Base-by-base conservation (phyloP, 2,329 filamentous ascomycete genomes). In the Penicillium olsonii region DNA sequence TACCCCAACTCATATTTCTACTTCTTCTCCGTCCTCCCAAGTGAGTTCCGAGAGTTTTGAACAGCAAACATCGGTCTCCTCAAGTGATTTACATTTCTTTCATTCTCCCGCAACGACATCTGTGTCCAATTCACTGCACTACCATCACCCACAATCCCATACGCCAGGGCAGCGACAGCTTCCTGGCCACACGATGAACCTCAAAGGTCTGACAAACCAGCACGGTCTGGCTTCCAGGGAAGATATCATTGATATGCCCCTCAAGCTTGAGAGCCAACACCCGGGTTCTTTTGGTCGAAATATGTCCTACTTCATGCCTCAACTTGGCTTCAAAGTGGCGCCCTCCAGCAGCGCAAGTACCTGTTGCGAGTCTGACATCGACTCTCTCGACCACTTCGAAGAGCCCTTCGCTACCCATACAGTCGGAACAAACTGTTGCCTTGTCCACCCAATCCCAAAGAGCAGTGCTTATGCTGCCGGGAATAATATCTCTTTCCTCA, bases 371-470 rank as follows among this genome's bases (percentile, higher is more conserved):
- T 42, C 43, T 6, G 37, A 42, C 6, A 3, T 19, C 5, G 48
- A 26, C 2, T 22, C 43, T 9, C 34, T 42, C 15, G 44, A 48
- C 5, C 27, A 17, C 1, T 29, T 31, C 10, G 39, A 44, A 0
- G 34, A 48, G 5, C 18, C 45, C 3, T 44, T 43, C 4, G 15
- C 2, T 6, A 12, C 37, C 11, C 22, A 7, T 8, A 14, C 2
- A 1, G 18, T 10, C 5, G 33, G 40, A 9, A n/a, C n/a, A 2
- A 26, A 47, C 5, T 27, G 22, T 12, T 24, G 24, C 18, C 48
- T 50, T 9, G 27, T 52, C 5, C 59, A 63, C 17, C 53, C 59
- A 26, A 37, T 48, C 17, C 50, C 50, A n/a, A 44, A 11, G 9
- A 37, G n/a, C 17, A 37, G 12, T 12, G 43, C 45, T 27, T 26